phyloP scores from a whole-genome alignment of 1,284 basidiomycete species.

The Pascua sp. region DNA sequence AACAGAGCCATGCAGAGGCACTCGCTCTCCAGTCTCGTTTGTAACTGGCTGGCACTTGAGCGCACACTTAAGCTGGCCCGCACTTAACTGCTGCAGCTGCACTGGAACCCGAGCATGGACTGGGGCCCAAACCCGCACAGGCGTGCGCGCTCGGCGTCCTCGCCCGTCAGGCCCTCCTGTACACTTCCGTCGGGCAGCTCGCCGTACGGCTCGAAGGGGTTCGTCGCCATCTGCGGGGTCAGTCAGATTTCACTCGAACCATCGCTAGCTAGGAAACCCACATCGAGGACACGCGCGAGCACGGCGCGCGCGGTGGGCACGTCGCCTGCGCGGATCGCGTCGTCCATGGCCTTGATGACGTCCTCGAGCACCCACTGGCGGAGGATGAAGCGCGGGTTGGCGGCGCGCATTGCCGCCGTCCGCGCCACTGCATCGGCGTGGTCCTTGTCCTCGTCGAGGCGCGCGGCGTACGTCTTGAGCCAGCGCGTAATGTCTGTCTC shows the following conservation, averaged over 20 bases:
- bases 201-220: slow-evolving; percentile 76
- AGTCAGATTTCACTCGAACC: background rate
- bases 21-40: too few species aligned
- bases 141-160: slow-evolving; percentile 63
- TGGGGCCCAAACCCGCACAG: slow-evolving; percentile 73
- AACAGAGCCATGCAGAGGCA: too few species aligned
- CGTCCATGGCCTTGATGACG: slow-evolving; percentile 69
- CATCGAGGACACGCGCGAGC: slow-evolving; percentile 25
- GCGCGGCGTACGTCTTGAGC: slow-evolving; percentile 64
- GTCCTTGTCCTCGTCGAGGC: slow-evolving; percentile 53
- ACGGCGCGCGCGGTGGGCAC: slow-evolving; percentile 23
- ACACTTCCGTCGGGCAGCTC: slow-evolving; percentile 71
- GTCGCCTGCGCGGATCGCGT: slow-evolving; percentile 60
- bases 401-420: slow-evolving; percentile 43
- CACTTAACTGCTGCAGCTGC: slow-evolving; percentile 77
- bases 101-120: slow-evolving; percentile 82
- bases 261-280: slow-evolving; percentile 13
- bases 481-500: slow-evolving; percentile 59
- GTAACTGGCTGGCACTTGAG: too few species aligned
- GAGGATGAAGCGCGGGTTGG: slow-evolving; percentile 83
- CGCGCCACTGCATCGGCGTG: slow-evolving; percentile 24
- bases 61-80: background rate
- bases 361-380: slow-evolving; percentile 92
- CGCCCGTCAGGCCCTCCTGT: slow-evolving; percentile 49
- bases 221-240: slow-evolving; percentile 64